Base-by-base conservation (phyloP, 164 flowering plant species). In the Tetrastigma voinierianum region DNA sequence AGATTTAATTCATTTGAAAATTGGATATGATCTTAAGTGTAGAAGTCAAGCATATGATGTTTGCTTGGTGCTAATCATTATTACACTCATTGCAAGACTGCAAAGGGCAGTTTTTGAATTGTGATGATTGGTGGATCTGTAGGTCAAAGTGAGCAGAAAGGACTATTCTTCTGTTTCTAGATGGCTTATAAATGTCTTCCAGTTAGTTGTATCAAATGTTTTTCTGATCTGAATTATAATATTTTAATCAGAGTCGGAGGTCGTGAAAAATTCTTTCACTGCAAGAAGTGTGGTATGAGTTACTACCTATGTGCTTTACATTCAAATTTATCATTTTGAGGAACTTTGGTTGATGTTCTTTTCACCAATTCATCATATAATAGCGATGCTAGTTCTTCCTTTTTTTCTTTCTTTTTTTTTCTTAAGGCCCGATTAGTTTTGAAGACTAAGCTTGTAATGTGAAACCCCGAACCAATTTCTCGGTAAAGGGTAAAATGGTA, bases 71-170 rank as follows among this genome's bases (percentile, higher is more conserved):
- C 16, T 55, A 24, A 46, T 53, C 70, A 19, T 2, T 64, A 32
- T 59, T 51, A 16, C 14, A 57, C 44, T 46, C 4, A 12, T 63
- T 76, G 77, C 86, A 87, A 87, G 92, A 78, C 74, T 46, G 78
- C 65, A 94, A 90, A 73, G 78, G 72, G 45, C 97, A 88, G 75
- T 94, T 91, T 69, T 96, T n/a, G n/a, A n/a, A 91, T 72, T 94
- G 98, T 64, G 72, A 89, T 61, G 96, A 91, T 24, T 94, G 98
- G 77, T 97, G 98, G 55, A 90, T 94, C 61, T 94, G 98, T 77
- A 86, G 98, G 98, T 94, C 64, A n/a, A n/a, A 49, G 85, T 57
- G 19, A 64, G 18, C 51, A 0, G 10, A 47, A 14, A 12, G 16
- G 20, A n/a, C 48, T 13, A 20, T 46, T 69, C 25, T 9, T n/a